These are phyloP conservation scores for Helotiales sp. DNA, from an alignment of 2,329 filamentous ascomycete species.

Conservation along the genomic window DNA sequence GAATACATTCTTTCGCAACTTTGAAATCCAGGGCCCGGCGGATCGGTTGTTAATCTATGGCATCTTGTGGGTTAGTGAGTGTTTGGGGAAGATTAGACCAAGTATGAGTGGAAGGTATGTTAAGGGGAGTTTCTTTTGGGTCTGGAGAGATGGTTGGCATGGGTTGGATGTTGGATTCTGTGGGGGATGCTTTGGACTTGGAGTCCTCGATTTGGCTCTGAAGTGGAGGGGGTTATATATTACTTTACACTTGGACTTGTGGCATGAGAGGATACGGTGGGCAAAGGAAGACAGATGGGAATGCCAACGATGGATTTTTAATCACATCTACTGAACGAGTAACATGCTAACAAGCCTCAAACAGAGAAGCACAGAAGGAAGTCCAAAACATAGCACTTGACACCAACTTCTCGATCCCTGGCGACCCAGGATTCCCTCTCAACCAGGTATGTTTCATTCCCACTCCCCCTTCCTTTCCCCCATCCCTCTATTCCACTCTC, in stretches of 20 bases:
- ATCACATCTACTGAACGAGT: no score
- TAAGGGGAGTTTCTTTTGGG: neutral
- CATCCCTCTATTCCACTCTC: conserved; percentile 4
- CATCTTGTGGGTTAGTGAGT: conserved; percentile 92
- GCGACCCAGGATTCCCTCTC: conserved; percentile 88
- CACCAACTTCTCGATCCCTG: conserved; percentile 89
- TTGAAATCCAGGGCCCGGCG: conserved; percentile 95
- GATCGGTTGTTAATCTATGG: conserved; percentile 96
- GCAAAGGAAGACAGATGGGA: neutral
- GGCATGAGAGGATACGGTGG: neutral
- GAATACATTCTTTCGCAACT: conserved; percentile 99
- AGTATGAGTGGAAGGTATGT: conserved; percentile 66
- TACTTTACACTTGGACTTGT: no score
- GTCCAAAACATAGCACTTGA: conserved; percentile 91
- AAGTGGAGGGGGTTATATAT: no score
- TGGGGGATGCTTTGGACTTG: no score
- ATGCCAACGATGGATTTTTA: neutral
- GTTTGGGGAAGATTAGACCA: conserved; percentile 84
- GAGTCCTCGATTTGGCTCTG: no score
- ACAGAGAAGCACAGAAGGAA: conserved; percentile 66
- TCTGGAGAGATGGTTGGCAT: neutral
- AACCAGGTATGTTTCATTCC: conserved; percentile 74
- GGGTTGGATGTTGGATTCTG: neutral
- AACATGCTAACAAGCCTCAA: conserved; percentile 20
- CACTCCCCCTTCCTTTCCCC: neutral